phyloP scores from a whole-genome alignment of 1,284 basidiomycete genomes.

The Apiotrichum sp. region DNA sequence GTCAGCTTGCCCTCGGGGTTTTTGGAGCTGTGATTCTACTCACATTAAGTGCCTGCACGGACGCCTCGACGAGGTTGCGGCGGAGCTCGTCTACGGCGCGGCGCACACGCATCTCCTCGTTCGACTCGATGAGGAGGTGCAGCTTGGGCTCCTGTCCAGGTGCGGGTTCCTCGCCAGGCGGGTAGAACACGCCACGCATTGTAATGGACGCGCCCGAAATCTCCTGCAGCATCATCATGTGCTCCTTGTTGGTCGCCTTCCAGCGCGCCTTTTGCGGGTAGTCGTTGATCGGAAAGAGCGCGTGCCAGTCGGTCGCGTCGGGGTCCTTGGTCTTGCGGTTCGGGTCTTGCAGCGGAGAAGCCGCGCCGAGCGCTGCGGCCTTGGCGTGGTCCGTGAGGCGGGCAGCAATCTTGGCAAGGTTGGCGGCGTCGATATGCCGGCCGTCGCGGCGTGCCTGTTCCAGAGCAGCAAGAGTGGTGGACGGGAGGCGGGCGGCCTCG shows the following conservation, averaged over 20 bases:
- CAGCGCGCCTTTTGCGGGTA: constrained; percentile 98
- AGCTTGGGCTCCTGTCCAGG: constrained; percentile 90
- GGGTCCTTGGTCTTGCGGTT: constrained; percentile 62
- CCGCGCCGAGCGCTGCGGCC: constrained; percentile 51
- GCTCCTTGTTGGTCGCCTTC: constrained; percentile 99
- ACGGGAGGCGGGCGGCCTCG: constrained; percentile 28
- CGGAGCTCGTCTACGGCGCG: constrained; percentile 97
- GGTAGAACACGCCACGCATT: constrained; percentile 85
- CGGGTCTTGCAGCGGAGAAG: constrained; percentile 47
- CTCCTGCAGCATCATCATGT: constrained; percentile 97
- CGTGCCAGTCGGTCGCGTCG: constrained; percentile 98
- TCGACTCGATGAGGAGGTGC: constrained; percentile 94
- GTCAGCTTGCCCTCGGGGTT: too few species aligned
- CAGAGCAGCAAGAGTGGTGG: constrained; percentile 52
- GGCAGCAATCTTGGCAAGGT: constrained; percentile 71
- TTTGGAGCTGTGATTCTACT: constrained; percentile 5
- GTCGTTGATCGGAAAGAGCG: constrained; percentile 96
- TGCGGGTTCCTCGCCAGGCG: constrained; percentile 84
- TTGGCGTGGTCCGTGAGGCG: constrained; percentile 64
- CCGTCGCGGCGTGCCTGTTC: constrained; percentile 69
- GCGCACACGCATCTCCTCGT: constrained; percentile 61
- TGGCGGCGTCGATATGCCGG: constrained; percentile 76
- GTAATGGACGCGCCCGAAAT: constrained; percentile 96
- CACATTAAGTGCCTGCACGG: constrained; percentile 40
- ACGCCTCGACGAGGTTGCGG: constrained; percentile 80